Evolutionary conservation across 495 filamentous ascomycete species (phyloP), one percentile per base, ranked within the genome.

Genomic region (Evansstolkia leycettana): DNA sequence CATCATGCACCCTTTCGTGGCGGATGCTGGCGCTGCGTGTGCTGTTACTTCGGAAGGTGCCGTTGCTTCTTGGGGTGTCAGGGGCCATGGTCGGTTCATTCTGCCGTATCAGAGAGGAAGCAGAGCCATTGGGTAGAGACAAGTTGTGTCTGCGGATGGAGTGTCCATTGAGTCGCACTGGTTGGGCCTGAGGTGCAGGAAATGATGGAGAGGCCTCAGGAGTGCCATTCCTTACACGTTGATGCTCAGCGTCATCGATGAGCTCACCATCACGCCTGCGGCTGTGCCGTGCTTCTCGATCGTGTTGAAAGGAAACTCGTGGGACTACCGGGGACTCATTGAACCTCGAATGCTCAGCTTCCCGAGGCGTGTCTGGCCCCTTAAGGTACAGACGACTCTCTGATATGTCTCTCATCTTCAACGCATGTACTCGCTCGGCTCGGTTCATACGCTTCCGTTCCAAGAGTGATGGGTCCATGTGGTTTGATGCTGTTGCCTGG

Each of bases 1-100:
- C 43, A 20, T 50, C 42, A 2, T 41, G 43, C 17, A 45, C 40
- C 14, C 39, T 51, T 18, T 54, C 52, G 33, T 48, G 36, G 7
- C 44, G 42, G 15, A 55, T 27, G n/a, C 50, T 29, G 17, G 27
- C 40, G 25, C 53, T 56, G 11, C 46, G 45, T 16, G 46, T 46
- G 39, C 54, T 62, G 36, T 43, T 45, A 41, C 51, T 53, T 17
- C 51, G 53, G 17, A 40, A 50, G 5, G 54, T 33, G 5, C 39
- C 46, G 11, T 41, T 46, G 15, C 24, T 32, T 25, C 47, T 37
- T 16, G 45, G 48, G 5, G 41, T 39, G 5, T n/a, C 25, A 7
- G 45, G 36, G 11, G 4, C 28, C 20, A 23, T 23, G 20, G 9
- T 9, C 4, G 20, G 20, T 9, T 23, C 20, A 9, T 23, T 23